Evolutionary conservation across 2,329 filamentous ascomycete genomes (phyloP).

Genomic region (Calonectria honghensis): DNA sequence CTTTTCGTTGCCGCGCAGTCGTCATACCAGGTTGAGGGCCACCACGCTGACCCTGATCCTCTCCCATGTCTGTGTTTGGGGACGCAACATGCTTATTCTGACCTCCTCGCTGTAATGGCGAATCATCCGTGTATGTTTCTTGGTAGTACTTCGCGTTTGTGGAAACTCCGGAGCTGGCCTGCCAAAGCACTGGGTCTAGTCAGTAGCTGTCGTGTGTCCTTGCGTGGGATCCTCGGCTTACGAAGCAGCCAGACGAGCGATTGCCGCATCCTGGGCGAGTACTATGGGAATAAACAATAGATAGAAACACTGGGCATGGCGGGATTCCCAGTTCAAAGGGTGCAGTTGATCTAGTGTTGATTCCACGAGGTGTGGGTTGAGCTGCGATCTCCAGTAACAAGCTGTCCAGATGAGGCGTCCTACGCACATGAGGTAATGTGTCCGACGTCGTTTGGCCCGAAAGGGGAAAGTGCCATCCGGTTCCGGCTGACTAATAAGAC

Average conservation of each 20-base stretch:
- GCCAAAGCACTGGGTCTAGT: constrained; percentile 67
- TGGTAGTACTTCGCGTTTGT: constrained; percentile 64
- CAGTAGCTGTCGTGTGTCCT: constrained; percentile 52
- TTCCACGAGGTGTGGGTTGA: constrained; percentile 47
- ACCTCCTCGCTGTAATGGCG: constrained; percentile 50
- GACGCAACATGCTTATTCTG: constrained; percentile 59
- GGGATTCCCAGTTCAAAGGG: constrained; percentile 41
- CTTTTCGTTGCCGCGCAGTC: constrained; percentile 6
- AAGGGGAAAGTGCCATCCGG: constrained; percentile 35
- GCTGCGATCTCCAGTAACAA: constrained; percentile 48
- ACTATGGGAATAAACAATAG: constrained; percentile 57
- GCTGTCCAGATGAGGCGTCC: constrained; percentile 55
- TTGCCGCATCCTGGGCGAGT: constrained; percentile 64
- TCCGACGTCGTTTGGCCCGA: constrained; percentile 26
- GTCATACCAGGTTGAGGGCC: constrained; percentile 63
- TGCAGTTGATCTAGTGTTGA: constrained; percentile 44
- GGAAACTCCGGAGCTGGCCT: constrained; percentile 62
- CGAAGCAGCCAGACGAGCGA: constrained; percentile 64
- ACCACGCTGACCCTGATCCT: constrained; percentile 53
- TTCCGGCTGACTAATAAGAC: constrained; percentile 35
- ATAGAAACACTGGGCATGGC: constrained; percentile 57
- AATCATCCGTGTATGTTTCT: constrained; percentile 56
- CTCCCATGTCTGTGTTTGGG: constrained; percentile 56
- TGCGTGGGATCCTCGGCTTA: constrained; percentile 51
- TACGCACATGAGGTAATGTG: constrained; percentile 56